phyloP scores from a whole-genome alignment of 2,329 filamentous ascomycete genomes.

The Pseudogymnoascus sp. region DNA sequence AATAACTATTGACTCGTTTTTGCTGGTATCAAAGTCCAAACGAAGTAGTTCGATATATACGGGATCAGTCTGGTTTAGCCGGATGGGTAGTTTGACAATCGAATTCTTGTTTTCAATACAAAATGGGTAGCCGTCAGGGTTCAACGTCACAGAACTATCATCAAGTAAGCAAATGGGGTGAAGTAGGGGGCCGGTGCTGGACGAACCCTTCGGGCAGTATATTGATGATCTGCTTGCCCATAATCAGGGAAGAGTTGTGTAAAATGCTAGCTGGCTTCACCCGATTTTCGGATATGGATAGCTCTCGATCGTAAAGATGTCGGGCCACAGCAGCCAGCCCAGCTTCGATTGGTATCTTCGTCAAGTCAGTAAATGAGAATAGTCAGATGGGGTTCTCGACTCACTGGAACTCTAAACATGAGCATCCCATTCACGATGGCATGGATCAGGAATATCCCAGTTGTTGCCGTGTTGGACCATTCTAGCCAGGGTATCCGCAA shows the following conservation, averaged over 20 bases:
- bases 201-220: slow-evolving; percentile 83
- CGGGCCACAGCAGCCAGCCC: slow-evolving; percentile 68
- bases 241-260: slow-evolving; percentile 86
- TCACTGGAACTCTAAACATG: slow-evolving; percentile 82
- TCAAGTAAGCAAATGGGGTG: slow-evolving; percentile 9
- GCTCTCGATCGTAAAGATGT: slow-evolving; percentile 82
- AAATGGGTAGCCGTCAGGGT: slow-evolving; percentile 71
- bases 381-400: slow-evolving; percentile 25
- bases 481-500: slow-evolving; percentile 95
- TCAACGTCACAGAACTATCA: slow-evolving; percentile 70
- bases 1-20: slow-evolving; percentile 73
- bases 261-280: slow-evolving; percentile 83
- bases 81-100: slow-evolving; percentile 66
- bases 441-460: slow-evolving; percentile 64
- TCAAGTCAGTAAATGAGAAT: slow-evolving; percentile 10
- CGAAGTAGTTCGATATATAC: slow-evolving; percentile 83
- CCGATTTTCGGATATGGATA: slow-evolving; percentile 85
- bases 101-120: slow-evolving; percentile 63
- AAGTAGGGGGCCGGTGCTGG: not conserved
- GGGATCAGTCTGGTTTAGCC: slow-evolving; percentile 88
- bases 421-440: slow-evolving; percentile 70
- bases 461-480: slow-evolving; percentile 68
- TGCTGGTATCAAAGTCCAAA: slow-evolving; percentile 72
- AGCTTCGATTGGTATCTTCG: slow-evolving; percentile 61
- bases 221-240: slow-evolving; percentile 95